Evolutionary conservation across 257 asterid species (phyloP).

Genomic region (Striga asiatica): DNA sequence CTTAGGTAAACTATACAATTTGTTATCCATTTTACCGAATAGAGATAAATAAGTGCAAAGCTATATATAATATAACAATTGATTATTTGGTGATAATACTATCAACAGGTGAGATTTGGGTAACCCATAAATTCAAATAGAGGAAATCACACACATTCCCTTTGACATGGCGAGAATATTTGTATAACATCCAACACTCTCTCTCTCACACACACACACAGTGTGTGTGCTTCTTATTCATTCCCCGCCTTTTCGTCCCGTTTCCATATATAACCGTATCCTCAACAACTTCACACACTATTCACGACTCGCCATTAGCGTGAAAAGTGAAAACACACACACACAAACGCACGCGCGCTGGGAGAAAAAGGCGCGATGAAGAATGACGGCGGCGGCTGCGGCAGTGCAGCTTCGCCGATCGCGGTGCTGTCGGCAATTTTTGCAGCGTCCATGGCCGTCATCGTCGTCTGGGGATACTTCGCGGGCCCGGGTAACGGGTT

Average conservation of each 20-base stretch:
- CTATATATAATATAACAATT: too few species aligned
- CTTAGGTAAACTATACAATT: too few species aligned
- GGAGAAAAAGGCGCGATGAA: slow-evolving; percentile 11
- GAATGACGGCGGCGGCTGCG: not conserved
- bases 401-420: slow-evolving; percentile 14
- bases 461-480: slow-evolving; percentile 16
- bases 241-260: slow-evolving; percentile 21
- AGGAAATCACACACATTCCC: not conserved
- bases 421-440: slow-evolving; percentile 14
- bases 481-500: slow-evolving; percentile 11
- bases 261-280: slow-evolving; percentile 26
- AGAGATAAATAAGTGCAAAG: too few species aligned
- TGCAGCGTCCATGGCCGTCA: slow-evolving; percentile 9
- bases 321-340: not conserved
- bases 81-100: not conserved
- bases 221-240: not conserved
- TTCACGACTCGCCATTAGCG: slow-evolving; percentile 11
- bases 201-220: not conserved
- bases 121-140: not conserved
- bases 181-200: too few species aligned
- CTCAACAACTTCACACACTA: slow-evolving; percentile 27
- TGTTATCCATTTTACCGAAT: too few species aligned
- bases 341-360: not conserved
- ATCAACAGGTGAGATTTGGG: not conserved
- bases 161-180: not conserved